Evolutionary conservation across 257 asterid genomes (phyloP).

Genomic region (Forsythia viridissima): DNA sequence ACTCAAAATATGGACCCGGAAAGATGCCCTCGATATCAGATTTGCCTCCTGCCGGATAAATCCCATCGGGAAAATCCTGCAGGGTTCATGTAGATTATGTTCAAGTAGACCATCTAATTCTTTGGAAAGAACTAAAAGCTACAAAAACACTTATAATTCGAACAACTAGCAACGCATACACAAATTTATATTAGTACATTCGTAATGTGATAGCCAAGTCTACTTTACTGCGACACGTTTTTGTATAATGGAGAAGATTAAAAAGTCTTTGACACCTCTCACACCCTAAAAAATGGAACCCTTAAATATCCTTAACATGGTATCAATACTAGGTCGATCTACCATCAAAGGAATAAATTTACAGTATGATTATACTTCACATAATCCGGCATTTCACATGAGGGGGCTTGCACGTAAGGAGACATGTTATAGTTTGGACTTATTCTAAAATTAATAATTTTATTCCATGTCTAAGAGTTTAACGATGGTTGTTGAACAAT

Average conservation of each 20-base stretch:
- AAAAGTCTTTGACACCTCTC: too few species aligned
- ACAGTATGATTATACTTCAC: neutral
- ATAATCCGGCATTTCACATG: neutral
- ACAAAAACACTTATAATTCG: too few species aligned
- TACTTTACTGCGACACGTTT: too few species aligned
- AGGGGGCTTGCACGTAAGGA: too few species aligned
- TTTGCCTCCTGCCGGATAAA: slow-evolving; percentile 58
- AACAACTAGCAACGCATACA: neutral
- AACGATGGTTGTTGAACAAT: too few species aligned
- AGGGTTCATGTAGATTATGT: neutral
- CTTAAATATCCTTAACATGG: neutral
- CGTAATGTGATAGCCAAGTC: too few species aligned
- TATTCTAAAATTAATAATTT: too few species aligned
- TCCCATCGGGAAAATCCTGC: slow-evolving; percentile 66
- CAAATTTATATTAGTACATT: neutral
- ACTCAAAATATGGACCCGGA: slow-evolving; percentile 72
- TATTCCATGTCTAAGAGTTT: too few species aligned
- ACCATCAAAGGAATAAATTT: neutral
- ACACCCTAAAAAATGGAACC: neutral
- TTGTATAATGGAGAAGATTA: too few species aligned
- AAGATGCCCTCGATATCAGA: slow-evolving; percentile 68
- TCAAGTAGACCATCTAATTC: neutral
- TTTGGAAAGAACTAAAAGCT: too few species aligned
- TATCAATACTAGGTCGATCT: neutral
- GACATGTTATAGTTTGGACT: too few species aligned